Base-by-base conservation (phyloP, 2,329 filamentous ascomycete genomes). In the Myriosclerotinia curreyana region DNA sequence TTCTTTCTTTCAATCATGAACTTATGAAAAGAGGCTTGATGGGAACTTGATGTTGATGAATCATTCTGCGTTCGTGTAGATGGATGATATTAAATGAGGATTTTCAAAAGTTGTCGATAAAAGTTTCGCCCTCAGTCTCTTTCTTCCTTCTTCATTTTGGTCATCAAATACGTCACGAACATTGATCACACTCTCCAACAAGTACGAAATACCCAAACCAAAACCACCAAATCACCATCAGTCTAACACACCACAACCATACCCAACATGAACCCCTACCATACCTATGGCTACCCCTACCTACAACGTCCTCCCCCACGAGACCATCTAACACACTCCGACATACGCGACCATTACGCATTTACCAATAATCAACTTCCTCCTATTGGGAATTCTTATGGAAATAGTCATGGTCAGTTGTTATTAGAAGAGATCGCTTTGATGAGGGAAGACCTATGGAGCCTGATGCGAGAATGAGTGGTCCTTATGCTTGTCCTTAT, bases 1-100 rank as follows among this genome's bases (percentile, higher is more conserved):
- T 7, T 7, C 9, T 36, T 17, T 0, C 17, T 36, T 25, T 2
- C 20, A 3, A 34, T 22, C 2, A 48, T 25, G 0, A 36, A 36
- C 1, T 36, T 9, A 36, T 12, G 25, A 2, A 3, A 5, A 12
- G 14, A 36, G 0, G 2, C 1, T 11, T 7, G 15, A 9, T 5
- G 17, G 12, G 12, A 1, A 7, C 20, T 36, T 5, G 12, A 1
- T 36, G 2, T 12, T 25, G 6, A 48, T 36, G 40, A 46, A 58
- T 58, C 42, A 58, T 36, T 3, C 25, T 25, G 12, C 2, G 28
- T 28, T 46, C 7, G 22, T 5, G 22, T 14, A 17, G 20, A 36
- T 36, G 7, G 2, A 48, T 48, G 3, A 48, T 48, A 17, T 22
- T 1, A 5, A 12, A 3, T 17, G 8, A 9, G 8, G 8, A 7